Evolutionary conservation across 1,284 basidiomycete species (phyloP), one percentile per base, ranked within the genome.

Genomic region (Irpex sp.): DNA sequence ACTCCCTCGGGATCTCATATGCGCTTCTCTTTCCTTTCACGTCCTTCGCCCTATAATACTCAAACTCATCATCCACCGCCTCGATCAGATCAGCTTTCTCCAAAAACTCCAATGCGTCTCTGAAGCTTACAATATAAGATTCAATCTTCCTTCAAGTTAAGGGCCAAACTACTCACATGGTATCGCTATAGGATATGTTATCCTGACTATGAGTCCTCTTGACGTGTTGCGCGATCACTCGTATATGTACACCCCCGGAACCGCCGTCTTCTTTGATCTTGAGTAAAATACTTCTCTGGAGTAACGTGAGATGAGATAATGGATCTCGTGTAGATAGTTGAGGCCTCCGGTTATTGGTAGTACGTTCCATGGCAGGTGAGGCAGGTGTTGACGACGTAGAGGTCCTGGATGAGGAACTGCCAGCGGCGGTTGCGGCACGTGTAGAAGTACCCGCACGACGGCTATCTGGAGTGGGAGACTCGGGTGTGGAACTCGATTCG

Each of bases 271-370:
- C 75, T 31, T 68, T 67, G 60, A 94, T 85, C 64, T 83, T 81
- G 54, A 84, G 72, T 69, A 94, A 77, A 66, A 96, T 90, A 33
- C 79, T 77, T 55, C 84, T 82, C 67, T 94, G 85, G 36, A 93
- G 71, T 4, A 75, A 66, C 11, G 85, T 84, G n/a, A 92, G 78
- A 67, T 86, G 76, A 1, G 82, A 78, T 65, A 81, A 89, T 63
- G 83, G 80, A 60, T 83, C 84, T 47, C 64, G 63, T 36, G 31
- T 67, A 62, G 55, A 68, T 21, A 26, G n/a, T n/a, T 47, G 55
- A 4, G 39, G 56, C 1, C 26, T 9, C 50, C 31, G 13, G 19
- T 26, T 26, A 26, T 26, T 4, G 26, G 26, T 26, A 26, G 26
- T 26, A 26, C 26, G 26, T 26, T 26, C 26, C 58, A 2, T 33